Base-by-base conservation (phyloP, 2,329 filamentous ascomycete species). In the Paecilomyces formosus region DNA sequence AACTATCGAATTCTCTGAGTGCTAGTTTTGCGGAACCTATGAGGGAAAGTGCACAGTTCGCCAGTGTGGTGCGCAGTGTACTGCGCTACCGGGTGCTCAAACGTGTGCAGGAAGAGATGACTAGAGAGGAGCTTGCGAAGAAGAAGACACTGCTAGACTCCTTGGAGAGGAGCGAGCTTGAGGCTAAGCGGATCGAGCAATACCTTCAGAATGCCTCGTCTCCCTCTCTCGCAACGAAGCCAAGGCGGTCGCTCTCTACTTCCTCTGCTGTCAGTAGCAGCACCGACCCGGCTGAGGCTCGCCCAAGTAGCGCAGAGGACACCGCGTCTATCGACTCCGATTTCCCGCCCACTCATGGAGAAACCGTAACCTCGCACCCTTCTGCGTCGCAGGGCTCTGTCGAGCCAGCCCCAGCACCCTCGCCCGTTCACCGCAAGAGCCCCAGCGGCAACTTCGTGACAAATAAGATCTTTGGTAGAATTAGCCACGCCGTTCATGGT, bases 21-120 rank as follows among this genome's bases (percentile, higher is more conserved):
- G 92, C 93, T 33, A 94, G 86, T 64, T 99, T 99, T 70, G 92
- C 95, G 0, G 95, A 99, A 70, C 94, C 94, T 0, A 97, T 99
- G 91, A 85, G 95, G 57, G 94, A 99, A 76, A 96, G 92, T 68
- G 92, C 94, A 12, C 94, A 99, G 70, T 99, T 99, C 72, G 94
- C 94, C 0, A 90, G 94, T 11, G 91, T 99, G 0, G 94, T 99
- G 3, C 86, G 92, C 50, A 89, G 81, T 64, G 93, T 99, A 33
- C 79, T 99, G 57, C 85, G 90, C 63, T 99, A 97, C 72, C 83
- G 94, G 15, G 88, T 97, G 2, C 78, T 97, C 62, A 99, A 99
- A 78, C 85, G 94, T 53, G 90, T 99, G 56, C 94, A 99, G 71
- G 92, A 97, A 73, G 94, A 99, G 70, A 93, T 97, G 87, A 97